Conservation (phyloP, 1,284 basidiomycete genomes). For the Waitea zeae region DNA sequence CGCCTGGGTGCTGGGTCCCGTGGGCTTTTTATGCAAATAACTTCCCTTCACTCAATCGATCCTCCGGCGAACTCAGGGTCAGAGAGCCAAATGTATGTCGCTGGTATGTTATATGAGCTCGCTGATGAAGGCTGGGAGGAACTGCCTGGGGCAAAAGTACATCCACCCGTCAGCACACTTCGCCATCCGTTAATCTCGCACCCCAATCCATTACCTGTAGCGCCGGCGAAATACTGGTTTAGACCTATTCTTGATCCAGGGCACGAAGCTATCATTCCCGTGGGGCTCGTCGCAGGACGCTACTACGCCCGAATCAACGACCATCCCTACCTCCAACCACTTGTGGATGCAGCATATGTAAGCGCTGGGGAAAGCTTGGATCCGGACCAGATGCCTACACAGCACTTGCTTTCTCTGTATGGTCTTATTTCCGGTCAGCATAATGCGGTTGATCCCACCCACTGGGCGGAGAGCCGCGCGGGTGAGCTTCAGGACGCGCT, state of each 20-base stretch:
- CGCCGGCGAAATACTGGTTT: conserved; percentile 49
- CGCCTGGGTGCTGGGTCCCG: conserved; percentile 31
- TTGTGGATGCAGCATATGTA: conserved; percentile 21
- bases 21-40: conserved; percentile 50
- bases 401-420: conserved; percentile 46
- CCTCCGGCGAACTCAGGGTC: conserved; percentile 18
- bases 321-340: conserved; percentile 35
- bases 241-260: conserved; percentile 46
- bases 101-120: conserved; percentile 57
- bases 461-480: no score
- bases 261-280: conserved; percentile 43
- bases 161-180: conserved; percentile 14
- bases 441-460: conserved; percentile 8
- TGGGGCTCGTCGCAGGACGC: conserved; percentile 50
- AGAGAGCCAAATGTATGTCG: conserved; percentile 36
- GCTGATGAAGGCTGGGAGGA: conserved; percentile 55
- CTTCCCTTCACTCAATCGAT: conserved; percentile 42
- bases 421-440: conserved; percentile 38
- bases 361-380: no score
- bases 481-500: no score
- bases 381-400: no score
- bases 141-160: conserved; percentile 5
- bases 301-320: conserved; percentile 54
- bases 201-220: conserved; percentile 31
- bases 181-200: conserved; percentile 19